phyloP scores from a whole-genome alignment of 2,329 filamentous ascomycete species.

The Claviceps maximensis region DNA sequence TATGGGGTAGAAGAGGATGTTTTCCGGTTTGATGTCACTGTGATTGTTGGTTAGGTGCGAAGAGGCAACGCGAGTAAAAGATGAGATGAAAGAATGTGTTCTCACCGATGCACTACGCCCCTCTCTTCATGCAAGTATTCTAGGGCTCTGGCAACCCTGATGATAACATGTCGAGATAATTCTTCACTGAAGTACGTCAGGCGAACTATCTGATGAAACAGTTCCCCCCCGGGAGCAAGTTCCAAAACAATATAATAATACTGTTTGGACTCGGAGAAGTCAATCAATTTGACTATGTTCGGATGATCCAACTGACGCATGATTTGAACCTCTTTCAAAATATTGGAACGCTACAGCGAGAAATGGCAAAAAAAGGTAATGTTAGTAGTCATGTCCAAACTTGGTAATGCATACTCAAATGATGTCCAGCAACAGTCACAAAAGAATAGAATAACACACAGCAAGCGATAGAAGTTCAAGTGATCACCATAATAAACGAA shows the following conservation, averaged over 20 bases:
- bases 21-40: slow-evolving; percentile 97
- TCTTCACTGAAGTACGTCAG: slow-evolving; percentile 98
- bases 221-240: slow-evolving; percentile 83
- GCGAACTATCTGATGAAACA: slow-evolving; percentile 97
- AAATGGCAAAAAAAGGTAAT: neutral
- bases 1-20: slow-evolving; percentile 82
- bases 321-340: slow-evolving; percentile 96
- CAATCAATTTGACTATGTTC: slow-evolving; percentile 86
- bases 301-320: slow-evolving; percentile 96
- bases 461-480: slow-evolving; percentile 18
- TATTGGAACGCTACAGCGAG: slow-evolving; percentile 71
- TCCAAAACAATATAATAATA: slow-evolving; percentile 98
- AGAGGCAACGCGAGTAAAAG: neutral
- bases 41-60: neutral
- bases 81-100: neutral
- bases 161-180: slow-evolving; percentile 84
- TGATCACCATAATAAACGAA: neutral
- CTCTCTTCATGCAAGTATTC: slow-evolving; percentile 90
- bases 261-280: slow-evolving; percentile 85
- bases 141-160: slow-evolving; percentile 86
- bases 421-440: neutral
- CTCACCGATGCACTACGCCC: slow-evolving; percentile 89
- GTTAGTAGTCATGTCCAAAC: neutral
- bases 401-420: neutral
- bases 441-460: slow-evolving; percentile 14